These are phyloP conservation scores for Lodderomyces margitis DNA, from an alignment of 1,139 yeast genomes.

Conservation along the genomic window DNA sequence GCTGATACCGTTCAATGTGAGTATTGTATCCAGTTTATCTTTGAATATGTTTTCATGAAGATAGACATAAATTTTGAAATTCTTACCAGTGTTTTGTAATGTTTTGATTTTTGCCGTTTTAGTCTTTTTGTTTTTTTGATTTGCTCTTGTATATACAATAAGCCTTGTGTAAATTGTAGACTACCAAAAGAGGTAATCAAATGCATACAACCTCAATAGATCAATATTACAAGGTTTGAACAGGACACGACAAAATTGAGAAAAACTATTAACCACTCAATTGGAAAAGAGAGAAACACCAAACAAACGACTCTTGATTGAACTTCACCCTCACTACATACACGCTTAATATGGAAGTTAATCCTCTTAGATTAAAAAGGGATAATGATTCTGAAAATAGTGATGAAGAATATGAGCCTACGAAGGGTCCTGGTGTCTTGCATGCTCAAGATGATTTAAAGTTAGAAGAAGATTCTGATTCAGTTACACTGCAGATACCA, in stretches of 20 bases:
- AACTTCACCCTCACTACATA: neutral
- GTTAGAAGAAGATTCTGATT: neutral
- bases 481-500: neutral
- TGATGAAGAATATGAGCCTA: neutral
- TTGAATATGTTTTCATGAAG: too few species aligned
- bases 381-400: neutral
- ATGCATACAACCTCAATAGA: too few species aligned
- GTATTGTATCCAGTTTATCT: too few species aligned
- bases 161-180: slow-evolving; percentile 3
- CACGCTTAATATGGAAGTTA: neutral
- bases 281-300: neutral
- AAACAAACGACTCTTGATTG: neutral
- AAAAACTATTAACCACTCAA: too few species aligned
- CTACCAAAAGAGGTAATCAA: neutral
- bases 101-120: slow-evolving; percentile 8
- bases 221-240: too few species aligned
- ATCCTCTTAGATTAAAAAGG: neutral
- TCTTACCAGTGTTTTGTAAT: too few species aligned
- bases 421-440: neutral
- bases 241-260: too few species aligned
- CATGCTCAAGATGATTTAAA: neutral
- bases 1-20: too few species aligned
- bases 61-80: too few species aligned
- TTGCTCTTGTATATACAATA: too few species aligned
- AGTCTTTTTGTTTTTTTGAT: neutral